These are phyloP conservation scores for Salinomyces thailandicus DNA, from an alignment of 2,329 filamentous ascomycete species.

Conservation along the genomic window DNA sequence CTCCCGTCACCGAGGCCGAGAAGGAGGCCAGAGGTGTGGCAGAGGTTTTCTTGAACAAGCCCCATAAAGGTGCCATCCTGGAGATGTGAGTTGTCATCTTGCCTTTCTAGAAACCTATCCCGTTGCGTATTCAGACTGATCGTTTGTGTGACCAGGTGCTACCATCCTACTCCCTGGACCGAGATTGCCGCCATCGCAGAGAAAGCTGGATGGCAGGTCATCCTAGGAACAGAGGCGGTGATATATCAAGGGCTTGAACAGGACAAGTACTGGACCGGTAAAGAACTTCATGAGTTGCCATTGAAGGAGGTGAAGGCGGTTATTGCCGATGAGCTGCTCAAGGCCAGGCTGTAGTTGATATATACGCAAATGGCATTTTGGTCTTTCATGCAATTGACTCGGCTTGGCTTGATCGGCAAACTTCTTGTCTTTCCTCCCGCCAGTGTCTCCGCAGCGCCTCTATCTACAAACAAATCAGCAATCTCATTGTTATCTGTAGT, in stretches of 20 bases:
- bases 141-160: too few species aligned
- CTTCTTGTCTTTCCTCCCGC: too few species aligned
- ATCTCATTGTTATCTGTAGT: too few species aligned
- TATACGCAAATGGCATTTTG: too few species aligned
- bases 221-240: slow-evolving; percentile 65
- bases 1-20: slow-evolving; percentile 57
- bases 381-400: too few species aligned
- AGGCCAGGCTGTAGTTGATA: slow-evolving; percentile 5
- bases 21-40: slow-evolving; percentile 47
- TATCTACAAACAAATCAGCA: too few species aligned
- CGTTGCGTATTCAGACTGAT: too few species aligned
- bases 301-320: slow-evolving; percentile 43
- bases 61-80: slow-evolving; percentile 56
- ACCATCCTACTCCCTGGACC: slow-evolving; percentile 63
- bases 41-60: slow-evolving; percentile 39
- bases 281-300: slow-evolving; percentile 47
- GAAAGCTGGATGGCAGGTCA: slow-evolving; percentile 58
- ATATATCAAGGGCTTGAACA: slow-evolving; percentile 67
- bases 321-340: slow-evolving; percentile 8
- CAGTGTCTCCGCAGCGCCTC: too few species aligned
- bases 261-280: slow-evolving; percentile 52
- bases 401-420: too few species aligned
- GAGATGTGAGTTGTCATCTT: slow-evolving; percentile 50
- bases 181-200: slow-evolving; percentile 53
- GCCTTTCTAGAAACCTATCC: too few species aligned